Evolutionary conservation across 2,329 filamentous ascomycete genomes (phyloP).

Genomic region (Periconia macrospinosa): DNA sequence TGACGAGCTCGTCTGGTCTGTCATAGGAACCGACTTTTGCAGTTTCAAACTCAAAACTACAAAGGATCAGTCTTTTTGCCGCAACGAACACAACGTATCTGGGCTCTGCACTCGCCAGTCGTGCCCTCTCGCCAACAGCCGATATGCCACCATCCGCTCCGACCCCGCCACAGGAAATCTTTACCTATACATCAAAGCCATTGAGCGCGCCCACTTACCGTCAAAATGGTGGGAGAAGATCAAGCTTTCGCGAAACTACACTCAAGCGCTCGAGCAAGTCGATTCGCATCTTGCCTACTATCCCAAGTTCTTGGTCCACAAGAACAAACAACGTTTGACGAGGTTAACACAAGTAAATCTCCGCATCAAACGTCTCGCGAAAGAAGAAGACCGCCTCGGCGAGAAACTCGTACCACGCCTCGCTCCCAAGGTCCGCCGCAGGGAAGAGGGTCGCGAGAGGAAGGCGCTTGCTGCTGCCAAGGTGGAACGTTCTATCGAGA

Average conservation of each 20-base stretch:
- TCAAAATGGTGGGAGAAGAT: slow-evolving; percentile 94
- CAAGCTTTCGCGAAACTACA: slow-evolving; percentile 86
- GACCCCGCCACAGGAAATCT: slow-evolving; percentile 78
- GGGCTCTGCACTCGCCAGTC: slow-evolving; percentile 84
- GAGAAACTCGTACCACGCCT: slow-evolving; percentile 86
- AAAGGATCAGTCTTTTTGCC: slow-evolving; percentile 58
- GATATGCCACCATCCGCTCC: slow-evolving; percentile 88
- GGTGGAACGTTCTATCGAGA: slow-evolving; percentile 92
- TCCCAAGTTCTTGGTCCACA: slow-evolving; percentile 84
- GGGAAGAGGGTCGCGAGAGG: slow-evolving; percentile 53
- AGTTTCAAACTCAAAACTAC: slow-evolving; percentile 83
- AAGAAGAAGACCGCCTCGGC: slow-evolving; percentile 85
- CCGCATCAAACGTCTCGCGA: slow-evolving; percentile 72
- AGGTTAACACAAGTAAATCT: slow-evolving; percentile 90
- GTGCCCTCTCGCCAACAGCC: slow-evolving; percentile 86
- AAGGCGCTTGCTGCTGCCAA: slow-evolving; percentile 69
- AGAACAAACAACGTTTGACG: slow-evolving; percentile 90
- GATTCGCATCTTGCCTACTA: slow-evolving; percentile 69
- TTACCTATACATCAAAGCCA: slow-evolving; percentile 95
- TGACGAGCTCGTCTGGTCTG: slow-evolving; percentile 67
- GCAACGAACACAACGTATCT: slow-evolving; percentile 81
- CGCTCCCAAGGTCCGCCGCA: slow-evolving; percentile 77
- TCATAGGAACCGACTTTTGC: slow-evolving; percentile 95
- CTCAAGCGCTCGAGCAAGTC: slow-evolving; percentile 83
- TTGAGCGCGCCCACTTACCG: slow-evolving; percentile 71